These are phyloP conservation scores for Aspergillus aculeatus DNA, from an alignment of 2,329 filamentous ascomycete species.

Conservation along the genomic window DNA sequence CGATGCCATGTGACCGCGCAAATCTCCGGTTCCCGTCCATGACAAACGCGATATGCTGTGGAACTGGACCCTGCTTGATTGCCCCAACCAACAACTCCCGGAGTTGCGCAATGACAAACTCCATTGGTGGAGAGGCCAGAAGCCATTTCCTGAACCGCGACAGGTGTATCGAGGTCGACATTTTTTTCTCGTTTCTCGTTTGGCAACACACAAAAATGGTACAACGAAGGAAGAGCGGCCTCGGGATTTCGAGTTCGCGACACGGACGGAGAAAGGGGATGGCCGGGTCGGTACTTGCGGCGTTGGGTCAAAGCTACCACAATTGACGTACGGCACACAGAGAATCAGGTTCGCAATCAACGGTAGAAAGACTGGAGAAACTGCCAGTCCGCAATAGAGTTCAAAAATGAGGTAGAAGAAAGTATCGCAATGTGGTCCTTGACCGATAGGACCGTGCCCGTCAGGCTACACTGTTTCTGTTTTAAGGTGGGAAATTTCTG, in stretches of 20 bases:
- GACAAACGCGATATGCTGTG: constrained; percentile 95
- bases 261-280: background rate
- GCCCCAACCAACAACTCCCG: constrained; percentile 85
- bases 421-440: constrained; percentile 10
- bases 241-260: background rate
- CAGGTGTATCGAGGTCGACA: constrained; percentile 56
- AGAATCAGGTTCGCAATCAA: background rate
- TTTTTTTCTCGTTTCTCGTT: constrained; percentile 16
- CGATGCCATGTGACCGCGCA: constrained; percentile 84
- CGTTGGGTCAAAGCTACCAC: background rate
- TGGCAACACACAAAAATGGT: background rate
- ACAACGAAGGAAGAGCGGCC: background rate
- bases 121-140: constrained; percentile 81
- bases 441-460: constrained; percentile 21
- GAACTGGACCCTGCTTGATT: constrained; percentile 84
- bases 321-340: background rate
- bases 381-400: background rate
- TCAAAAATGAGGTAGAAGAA: constrained; percentile 3
- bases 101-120: constrained; percentile 78
- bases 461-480: constrained; percentile 31
- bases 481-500: constrained; percentile 10
- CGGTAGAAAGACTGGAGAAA: background rate
- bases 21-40: constrained; percentile 98
- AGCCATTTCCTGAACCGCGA: constrained; percentile 71
- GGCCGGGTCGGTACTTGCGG: background rate